A percentile compares a stretch with the other conserved stretches of the same genome.
phyloP scores from a whole-genome alignment of 2,329 filamentous ascomycete genomes.

The Spiromastix sp. region DNA sequence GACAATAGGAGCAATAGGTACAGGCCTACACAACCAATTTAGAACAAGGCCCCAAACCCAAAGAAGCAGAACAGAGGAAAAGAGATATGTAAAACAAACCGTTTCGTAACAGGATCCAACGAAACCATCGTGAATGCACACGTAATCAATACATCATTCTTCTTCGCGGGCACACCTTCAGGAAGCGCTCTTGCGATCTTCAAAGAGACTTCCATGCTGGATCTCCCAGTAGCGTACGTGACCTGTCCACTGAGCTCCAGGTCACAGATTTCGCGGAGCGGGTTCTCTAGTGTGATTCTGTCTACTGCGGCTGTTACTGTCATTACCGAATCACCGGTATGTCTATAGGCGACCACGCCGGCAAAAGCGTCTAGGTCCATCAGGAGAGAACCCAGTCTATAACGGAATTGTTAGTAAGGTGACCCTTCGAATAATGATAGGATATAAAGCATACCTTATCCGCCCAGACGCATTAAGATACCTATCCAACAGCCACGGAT shows the following conservation, averaged over 20 bases:
- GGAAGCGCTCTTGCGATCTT: conserved; percentile 57
- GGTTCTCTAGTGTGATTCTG: conserved; percentile 57
- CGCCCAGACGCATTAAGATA: conserved; percentile 69
- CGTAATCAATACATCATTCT: conserved; percentile 57
- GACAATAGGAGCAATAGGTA: conserved; percentile 50
- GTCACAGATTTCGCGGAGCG: conserved; percentile 67
- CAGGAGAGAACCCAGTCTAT: conserved; percentile 58
- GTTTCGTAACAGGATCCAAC: conserved; percentile 57
- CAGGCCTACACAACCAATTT: conserved; percentile 42
- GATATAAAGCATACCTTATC: conserved; percentile 42
- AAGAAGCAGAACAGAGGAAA: conserved; percentile 4
- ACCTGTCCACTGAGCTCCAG: conserved; percentile 60
- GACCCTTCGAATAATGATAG: neutral
- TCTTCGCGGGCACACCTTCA: conserved; percentile 20
- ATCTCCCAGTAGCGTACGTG: conserved; percentile 62
- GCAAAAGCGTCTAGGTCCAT: conserved; percentile 74
- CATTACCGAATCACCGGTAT: conserved; percentile 53
- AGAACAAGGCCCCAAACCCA: neutral
- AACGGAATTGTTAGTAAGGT: neutral
- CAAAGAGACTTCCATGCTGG: conserved; percentile 63
- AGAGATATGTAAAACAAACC: conserved; percentile 24
- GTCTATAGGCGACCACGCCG: conserved; percentile 65
- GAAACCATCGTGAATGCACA: conserved; percentile 72
- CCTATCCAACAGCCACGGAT: conserved; percentile 67
- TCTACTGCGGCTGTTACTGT: conserved; percentile 57